phyloP scores from a whole-genome alignment of 2,329 filamentous ascomycete genomes.

The Aureobasidium zeae region DNA sequence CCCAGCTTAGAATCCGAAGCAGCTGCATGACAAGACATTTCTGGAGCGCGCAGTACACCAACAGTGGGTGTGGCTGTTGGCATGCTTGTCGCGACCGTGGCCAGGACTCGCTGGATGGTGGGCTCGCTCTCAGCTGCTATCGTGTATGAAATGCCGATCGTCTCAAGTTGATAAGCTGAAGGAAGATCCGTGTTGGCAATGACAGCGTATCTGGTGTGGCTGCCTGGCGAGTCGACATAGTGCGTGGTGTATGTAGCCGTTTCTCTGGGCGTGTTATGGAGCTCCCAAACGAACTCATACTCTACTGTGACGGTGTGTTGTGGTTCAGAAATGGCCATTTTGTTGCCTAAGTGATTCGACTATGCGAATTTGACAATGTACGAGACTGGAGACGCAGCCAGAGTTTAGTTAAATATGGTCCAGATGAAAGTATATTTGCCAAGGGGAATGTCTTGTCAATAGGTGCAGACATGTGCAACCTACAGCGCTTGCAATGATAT shows the following conservation, averaged over 20 bases:
- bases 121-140: neutral
- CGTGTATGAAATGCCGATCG: neutral
- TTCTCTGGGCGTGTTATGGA: neutral
- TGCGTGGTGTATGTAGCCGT: neutral
- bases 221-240: neutral
- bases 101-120: neutral
- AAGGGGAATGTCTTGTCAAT: too few species aligned
- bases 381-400: neutral
- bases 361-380: neutral
- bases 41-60: neutral
- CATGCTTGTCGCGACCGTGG: slow-evolving; percentile 1
- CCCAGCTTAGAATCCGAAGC: neutral
- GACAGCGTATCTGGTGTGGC: neutral
- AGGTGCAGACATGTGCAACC: too few species aligned
- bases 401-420: too few species aligned
- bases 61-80: neutral
- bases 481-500: too few species aligned
- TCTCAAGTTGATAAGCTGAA: neutral
- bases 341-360: neutral
- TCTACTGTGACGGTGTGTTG: neutral
- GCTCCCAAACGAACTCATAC: neutral
- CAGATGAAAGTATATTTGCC: too few species aligned
- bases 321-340: neutral
- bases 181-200: slow-evolving; percentile 3
- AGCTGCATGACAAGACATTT: neutral